Evolutionary conservation across 108 stramenopile species (phyloP), one percentile per base, ranked within the genome.

Genomic region (Schizochytrium sp.): DNA sequence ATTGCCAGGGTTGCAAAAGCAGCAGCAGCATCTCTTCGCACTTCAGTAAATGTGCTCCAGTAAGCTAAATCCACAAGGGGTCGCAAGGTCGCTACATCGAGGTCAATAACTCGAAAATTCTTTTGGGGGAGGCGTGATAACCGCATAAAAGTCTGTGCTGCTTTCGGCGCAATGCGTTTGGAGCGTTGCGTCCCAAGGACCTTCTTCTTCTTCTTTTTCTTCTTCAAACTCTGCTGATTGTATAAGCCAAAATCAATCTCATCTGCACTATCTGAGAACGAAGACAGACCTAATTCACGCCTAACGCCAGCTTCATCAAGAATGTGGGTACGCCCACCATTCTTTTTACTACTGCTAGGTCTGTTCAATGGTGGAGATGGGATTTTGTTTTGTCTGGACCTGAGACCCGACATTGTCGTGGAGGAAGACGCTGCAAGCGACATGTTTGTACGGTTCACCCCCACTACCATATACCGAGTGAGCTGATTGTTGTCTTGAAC

Each of bases 51-150:
- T 7, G 76, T 83, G 50, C 50, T 55, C 76, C 76, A 83, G 53
- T 83, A 83, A 47, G 76, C 76, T n/a, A 83, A 40, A 28, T 83
- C 76, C 15, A 83, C 76, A 13, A 83, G 76, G 0, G 76, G 76
- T 53, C 76, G 47, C 76, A 83, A 53, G 50, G 76, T 83, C 17
- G 76, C 8, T 17, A 83, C 76, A 42, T 50, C 76, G 38, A 83
- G 76, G 0, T 83, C 76, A 5, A 55, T 53, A 0, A 83, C 76
- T 13, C 76, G 76, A 55, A 83, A 83, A 1, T 83, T 83, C 3
- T 83, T 83, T 3, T 83, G 49, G 10, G 76, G 76, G 5, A 2
- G 76, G 5, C 76, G 10, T 53, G 76, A 83, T 12, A 83, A 40
- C 40, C 76, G 47, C 28, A 53, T 53, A 53, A 44, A 69, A 3